A percentile compares a stretch with the other conserved stretches of the same genome.
phyloP scores from a whole-genome alignment of 495 filamentous ascomycete genomes.

The Aspergillus bertholletiae region DNA sequence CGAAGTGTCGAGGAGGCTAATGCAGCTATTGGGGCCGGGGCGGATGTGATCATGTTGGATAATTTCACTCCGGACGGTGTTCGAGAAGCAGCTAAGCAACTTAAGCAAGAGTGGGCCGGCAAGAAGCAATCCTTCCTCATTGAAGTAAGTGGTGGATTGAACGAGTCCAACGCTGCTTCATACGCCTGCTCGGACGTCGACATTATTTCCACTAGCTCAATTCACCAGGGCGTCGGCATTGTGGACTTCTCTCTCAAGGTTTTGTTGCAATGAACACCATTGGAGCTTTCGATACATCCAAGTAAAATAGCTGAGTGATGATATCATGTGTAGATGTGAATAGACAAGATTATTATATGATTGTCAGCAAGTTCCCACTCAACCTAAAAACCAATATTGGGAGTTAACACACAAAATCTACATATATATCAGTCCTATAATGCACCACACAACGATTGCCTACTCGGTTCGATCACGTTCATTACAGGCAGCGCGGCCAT shows the following conservation, averaged over 20 bases:
- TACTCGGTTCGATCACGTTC: not conserved
- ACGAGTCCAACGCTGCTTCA: conserved; percentile 70
- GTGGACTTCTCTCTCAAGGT: conserved; percentile 97
- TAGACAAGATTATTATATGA: not conserved
- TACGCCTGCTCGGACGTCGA: conserved; percentile 90
- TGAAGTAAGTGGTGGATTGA: conserved; percentile 90
- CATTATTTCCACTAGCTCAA: conserved; percentile 90
- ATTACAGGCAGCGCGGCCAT: not conserved
- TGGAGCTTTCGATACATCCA: not conserved
- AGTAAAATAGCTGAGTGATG: not conserved
- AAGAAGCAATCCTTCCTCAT: conserved; percentile 65
- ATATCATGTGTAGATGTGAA: not conserved
- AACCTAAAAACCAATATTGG: too few relatives aligned
- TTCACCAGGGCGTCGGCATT: conserved; percentile 90
- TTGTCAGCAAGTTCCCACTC: too few relatives aligned
- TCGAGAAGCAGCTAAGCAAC: conserved; percentile 59
- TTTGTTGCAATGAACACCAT: conserved; percentile 27
- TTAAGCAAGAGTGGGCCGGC: conserved; percentile 74
- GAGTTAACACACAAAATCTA: too few relatives aligned
- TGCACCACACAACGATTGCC: not conserved
- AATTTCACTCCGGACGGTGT: conserved; percentile 82
- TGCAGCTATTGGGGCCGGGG: conserved; percentile 84
- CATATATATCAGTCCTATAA: not conserved
- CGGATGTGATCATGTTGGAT: conserved; percentile 95
- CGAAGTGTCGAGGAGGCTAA: conserved; percentile 82